These are phyloP conservation scores for Aspergillus pseudonomiae DNA, from an alignment of 2,329 filamentous ascomycete species.

Conservation along the genomic window DNA sequence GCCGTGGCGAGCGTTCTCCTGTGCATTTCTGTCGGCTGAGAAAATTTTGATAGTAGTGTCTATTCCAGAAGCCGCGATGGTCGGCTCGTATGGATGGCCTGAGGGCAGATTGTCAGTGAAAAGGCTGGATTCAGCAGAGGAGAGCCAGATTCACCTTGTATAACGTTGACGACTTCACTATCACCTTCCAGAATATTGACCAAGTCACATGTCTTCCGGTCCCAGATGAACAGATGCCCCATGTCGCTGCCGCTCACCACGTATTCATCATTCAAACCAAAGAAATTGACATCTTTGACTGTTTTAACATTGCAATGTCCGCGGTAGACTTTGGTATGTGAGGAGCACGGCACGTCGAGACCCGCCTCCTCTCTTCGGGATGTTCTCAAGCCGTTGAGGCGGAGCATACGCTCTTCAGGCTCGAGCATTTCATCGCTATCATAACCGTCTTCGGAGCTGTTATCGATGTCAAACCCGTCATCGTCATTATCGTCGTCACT, in stretches of 20 bases:
- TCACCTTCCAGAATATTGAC: slow-evolving; percentile 69
- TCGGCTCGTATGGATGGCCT: slow-evolving; percentile 69
- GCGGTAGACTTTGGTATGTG: slow-evolving; percentile 60
- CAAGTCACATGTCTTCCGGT: slow-evolving; percentile 62
- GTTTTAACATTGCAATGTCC: slow-evolving; percentile 70
- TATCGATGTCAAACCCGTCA: slow-evolving; percentile 36
- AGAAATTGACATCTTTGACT: slow-evolving; percentile 72
- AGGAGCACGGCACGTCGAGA: slow-evolving; percentile 55
- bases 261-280: slow-evolving; percentile 68
- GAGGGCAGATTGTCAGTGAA: slow-evolving; percentile 18
- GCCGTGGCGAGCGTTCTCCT: slow-evolving; percentile 59
- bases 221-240: slow-evolving; percentile 71
- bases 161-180: slow-evolving; percentile 70
- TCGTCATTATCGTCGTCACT: slow-evolving; percentile 1
- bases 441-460: slow-evolving; percentile 35
- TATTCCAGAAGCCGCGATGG: slow-evolving; percentile 67
- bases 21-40: slow-evolving; percentile 61
- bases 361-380: slow-evolving; percentile 56
- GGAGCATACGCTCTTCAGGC: slow-evolving; percentile 46
- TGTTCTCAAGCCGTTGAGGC: slow-evolving; percentile 54
- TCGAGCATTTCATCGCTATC: slow-evolving; percentile 32
- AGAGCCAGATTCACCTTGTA: slow-evolving; percentile 55
- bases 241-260: slow-evolving; percentile 69
- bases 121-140: not conserved
- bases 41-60: slow-evolving; percentile 72